Conservation (phyloP, 2,329 filamentous ascomycete genomes). For the Penicillium sp. region DNA sequence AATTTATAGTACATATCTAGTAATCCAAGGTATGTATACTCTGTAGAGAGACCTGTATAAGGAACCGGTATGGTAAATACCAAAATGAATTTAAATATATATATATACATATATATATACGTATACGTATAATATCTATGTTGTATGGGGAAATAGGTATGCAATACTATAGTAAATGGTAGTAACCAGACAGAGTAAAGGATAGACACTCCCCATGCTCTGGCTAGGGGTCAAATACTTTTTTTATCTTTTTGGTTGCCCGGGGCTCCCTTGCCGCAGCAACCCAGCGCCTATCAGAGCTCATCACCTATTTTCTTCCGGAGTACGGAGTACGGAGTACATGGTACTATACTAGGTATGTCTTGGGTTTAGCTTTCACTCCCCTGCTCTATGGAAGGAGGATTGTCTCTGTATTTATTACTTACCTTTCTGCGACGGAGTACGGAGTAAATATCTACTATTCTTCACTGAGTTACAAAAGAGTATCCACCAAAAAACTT, state of each 20-base stretch:
- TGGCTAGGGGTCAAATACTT: slow-evolving; percentile 11
- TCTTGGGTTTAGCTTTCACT: slow-evolving; percentile 3
- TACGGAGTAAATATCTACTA: no score
- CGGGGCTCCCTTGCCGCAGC: slow-evolving; percentile 42
- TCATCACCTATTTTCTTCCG: not conserved
- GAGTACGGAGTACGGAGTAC: no score
- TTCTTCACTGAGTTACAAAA: not conserved
- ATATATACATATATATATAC: not conserved
- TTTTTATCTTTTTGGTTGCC: slow-evolving; percentile 32
- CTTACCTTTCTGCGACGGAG: no score
- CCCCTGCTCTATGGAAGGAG: slow-evolving; percentile 4
- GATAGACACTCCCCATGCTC: slow-evolving; percentile 9
- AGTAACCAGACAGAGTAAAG: slow-evolving; percentile 6
- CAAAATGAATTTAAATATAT: not conserved
- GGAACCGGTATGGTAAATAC: no score
- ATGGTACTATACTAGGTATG: not conserved
- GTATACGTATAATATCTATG: no score
- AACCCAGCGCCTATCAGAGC: slow-evolving; percentile 37
- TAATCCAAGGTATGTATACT: no score
- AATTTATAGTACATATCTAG: no score
- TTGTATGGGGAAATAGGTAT: not conserved
- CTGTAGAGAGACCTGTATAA: not conserved
- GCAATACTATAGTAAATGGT: not conserved
- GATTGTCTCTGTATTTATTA: slow-evolving; percentile 3
- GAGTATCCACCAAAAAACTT: slow-evolving; percentile 19